A percentile compares a stretch with the other conserved stretches of the same genome.
These are phyloP conservation scores for Yarrowia phangngaensis DNA, from an alignment of 805 yeast genomes.

Conservation along the genomic window DNA sequence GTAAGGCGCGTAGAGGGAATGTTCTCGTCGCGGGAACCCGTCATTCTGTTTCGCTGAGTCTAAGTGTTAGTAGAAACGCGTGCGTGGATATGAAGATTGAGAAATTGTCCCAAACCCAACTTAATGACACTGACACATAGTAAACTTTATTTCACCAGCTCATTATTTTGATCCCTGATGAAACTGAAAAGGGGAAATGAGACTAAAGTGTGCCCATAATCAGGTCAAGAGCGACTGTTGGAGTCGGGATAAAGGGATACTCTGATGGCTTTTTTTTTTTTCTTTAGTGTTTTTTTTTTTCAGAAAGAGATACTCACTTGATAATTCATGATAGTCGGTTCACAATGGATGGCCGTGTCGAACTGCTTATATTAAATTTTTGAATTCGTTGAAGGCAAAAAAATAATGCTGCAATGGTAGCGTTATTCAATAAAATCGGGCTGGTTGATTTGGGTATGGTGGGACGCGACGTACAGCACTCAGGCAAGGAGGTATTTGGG, in stretches of 20 bases:
- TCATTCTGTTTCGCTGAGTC: conserved; percentile 26
- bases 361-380: conserved; percentile 14
- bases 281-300: too few species aligned
- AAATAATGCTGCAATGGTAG: conserved; percentile 21
- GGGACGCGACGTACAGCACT: conserved; percentile 27
- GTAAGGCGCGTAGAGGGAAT: conserved; percentile 19
- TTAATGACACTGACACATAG: too few species aligned
- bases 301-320: conserved; percentile 22
- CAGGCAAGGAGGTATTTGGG: conserved; percentile 24
- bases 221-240: too few species aligned
- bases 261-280: too few species aligned
- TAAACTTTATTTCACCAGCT: too few species aligned
- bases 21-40: conserved; percentile 26
- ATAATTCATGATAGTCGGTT: conserved; percentile 8
- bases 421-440: conserved; percentile 22
- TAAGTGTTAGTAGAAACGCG: conserved; percentile 8
- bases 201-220: too few species aligned
- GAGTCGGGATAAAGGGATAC: too few species aligned
- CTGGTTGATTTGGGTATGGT: conserved; percentile 5
- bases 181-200: too few species aligned
- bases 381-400: conserved; percentile 1
- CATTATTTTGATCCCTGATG: too few species aligned
- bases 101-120: too few species aligned
- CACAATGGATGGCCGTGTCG: conserved; percentile 7
- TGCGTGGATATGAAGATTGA: not conserved